phyloP scores from a whole-genome alignment of 805 yeast genomes.

The Candida pini region DNA sequence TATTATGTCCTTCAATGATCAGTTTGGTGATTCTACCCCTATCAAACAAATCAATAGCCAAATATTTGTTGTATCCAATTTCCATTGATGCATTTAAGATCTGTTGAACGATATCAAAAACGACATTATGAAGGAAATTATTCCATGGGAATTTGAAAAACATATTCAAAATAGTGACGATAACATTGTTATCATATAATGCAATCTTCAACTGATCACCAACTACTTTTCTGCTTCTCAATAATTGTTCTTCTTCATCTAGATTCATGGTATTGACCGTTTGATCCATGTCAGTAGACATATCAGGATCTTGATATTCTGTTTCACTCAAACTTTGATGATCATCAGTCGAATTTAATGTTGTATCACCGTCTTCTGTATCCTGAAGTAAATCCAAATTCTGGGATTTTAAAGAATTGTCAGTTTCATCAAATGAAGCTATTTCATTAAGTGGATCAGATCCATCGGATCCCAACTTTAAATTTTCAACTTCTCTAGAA shows the following conservation, averaged over 20 bases:
- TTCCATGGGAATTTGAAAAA: slow-evolving; percentile 93
- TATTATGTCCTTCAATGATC: slow-evolving; percentile 54
- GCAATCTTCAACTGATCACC: slow-evolving; percentile 88
- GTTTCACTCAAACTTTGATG: too few species aligned
- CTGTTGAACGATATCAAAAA: slow-evolving; percentile 94
- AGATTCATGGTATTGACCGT: slow-evolving; percentile 7
- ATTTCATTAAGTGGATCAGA: too few species aligned
- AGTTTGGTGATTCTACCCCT: slow-evolving; percentile 52
- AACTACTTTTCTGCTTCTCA: slow-evolving; percentile 52
- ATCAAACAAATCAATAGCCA: slow-evolving; percentile 66
- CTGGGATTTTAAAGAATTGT: too few species aligned
- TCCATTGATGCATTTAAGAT: slow-evolving; percentile 79
- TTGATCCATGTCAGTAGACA: slow-evolving; percentile 15
- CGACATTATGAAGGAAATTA: slow-evolving; percentile 94
- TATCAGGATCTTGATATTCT: slow-evolving; percentile 31
- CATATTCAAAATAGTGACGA: slow-evolving; percentile 55
- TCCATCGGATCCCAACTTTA: slow-evolving; percentile 20
- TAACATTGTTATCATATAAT: slow-evolving; percentile 65
- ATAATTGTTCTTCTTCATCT: slow-evolving; percentile 22
- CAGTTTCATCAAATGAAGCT: too few species aligned
- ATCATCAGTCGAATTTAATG: slow-evolving; percentile 19
- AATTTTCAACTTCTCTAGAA: slow-evolving; percentile 28
- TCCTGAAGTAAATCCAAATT: too few species aligned
- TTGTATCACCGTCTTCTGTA: slow-evolving; percentile 19
- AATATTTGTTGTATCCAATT: slow-evolving; percentile 76